Percentiles rank a stretch among this genome's conserved stretches.
phyloP scores from a whole-genome alignment of 1,284 basidiomycete species.

The Xerocomus minutiporus region DNA sequence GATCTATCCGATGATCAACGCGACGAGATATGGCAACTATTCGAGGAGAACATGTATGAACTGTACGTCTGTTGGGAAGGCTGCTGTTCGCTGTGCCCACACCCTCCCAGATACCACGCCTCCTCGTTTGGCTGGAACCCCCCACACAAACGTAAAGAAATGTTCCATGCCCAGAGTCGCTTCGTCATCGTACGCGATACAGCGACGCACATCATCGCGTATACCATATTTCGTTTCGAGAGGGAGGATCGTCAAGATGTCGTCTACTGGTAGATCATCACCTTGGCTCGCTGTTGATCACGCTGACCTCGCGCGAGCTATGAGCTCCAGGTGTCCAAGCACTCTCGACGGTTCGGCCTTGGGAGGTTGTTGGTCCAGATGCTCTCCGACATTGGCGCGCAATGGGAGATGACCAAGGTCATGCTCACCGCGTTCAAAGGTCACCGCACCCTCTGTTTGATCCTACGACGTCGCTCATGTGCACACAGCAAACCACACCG shows the following conservation, averaged over 20 bases:
- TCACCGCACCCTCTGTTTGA: conserved; percentile 24
- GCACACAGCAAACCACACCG: conserved; percentile 49
- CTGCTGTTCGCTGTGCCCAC: background rate
- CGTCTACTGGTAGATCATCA: conserved; percentile 57
- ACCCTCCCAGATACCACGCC: conserved; percentile 39
- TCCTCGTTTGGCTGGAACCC: conserved; percentile 72
- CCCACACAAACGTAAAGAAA: conserved; percentile 48
- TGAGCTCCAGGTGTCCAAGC: conserved; percentile 57
- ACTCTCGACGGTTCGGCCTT: conserved; percentile 48
- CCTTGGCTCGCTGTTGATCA: background rate
- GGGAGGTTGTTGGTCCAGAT: conserved; percentile 50
- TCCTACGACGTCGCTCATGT: conserved; percentile 8
- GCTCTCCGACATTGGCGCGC: conserved; percentile 47
- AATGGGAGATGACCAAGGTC: conserved; percentile 58
- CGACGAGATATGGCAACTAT: conserved; percentile 48
- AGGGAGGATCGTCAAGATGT: conserved; percentile 53
- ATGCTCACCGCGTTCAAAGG: conserved; percentile 72
- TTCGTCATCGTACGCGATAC: conserved; percentile 46
- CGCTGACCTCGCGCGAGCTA: conserved; percentile 46
- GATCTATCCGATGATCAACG: conserved; percentile 40
- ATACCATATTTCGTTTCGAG: conserved; percentile 69
- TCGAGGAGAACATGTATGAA: conserved; percentile 57
- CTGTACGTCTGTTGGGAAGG: conserved; percentile 13
- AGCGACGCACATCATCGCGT: conserved; percentile 43
- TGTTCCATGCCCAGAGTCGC: conserved; percentile 57